Evolutionary conservation across 306 rosid species (phyloP).

Genomic region (Cicer chorassanicum): DNA sequence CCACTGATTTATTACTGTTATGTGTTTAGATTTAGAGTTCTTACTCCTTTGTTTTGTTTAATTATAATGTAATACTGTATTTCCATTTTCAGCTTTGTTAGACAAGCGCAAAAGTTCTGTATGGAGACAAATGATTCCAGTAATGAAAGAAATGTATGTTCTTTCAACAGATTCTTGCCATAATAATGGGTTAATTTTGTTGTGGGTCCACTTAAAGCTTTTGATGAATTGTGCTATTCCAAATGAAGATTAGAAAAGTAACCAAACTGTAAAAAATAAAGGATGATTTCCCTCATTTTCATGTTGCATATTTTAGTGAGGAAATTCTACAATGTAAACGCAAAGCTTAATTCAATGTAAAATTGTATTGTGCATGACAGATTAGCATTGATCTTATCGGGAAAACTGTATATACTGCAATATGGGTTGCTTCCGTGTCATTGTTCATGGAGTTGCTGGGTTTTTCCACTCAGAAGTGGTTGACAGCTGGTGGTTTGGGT

Average conservation of each 20-base stretch:
- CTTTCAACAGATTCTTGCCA: conserved; percentile 37
- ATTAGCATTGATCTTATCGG: conserved; percentile 89
- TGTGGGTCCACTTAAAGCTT: conserved; percentile 35
- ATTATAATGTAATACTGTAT: conserved; percentile 39
- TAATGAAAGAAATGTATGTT: conserved; percentile 79
- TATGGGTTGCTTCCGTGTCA: conserved; percentile 96
- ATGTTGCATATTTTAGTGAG: conserved; percentile 32
- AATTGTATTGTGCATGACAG: conserved; percentile 64
- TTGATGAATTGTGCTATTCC: conserved; percentile 35
- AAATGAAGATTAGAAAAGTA: conserved; percentile 29
- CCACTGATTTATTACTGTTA: conserved; percentile 25
- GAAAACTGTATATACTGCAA: conserved; percentile 85
- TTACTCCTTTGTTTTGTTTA: conserved; percentile 39
- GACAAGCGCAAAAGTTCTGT: conserved; percentile 70
- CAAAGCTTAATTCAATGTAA: conserved; percentile 25
- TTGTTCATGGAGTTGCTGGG: conserved; percentile 96
- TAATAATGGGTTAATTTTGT: conserved; percentile 38
- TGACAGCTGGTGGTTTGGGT: conserved; percentile 98
- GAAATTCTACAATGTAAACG: conserved; percentile 7
- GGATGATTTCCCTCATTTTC: conserved; percentile 10
- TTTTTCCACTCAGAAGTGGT: conserved; percentile 90
- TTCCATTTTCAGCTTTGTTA: conserved; percentile 76
- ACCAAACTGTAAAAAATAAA: background rate
- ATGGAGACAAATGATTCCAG: conserved; percentile 61
- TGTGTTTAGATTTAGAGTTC: background rate